A percentile compares a stretch with the other conserved stretches of the same genome.
Conservation (phyloP, 2,329 filamentous ascomycete genomes). For the Botryotinia calthae region DNA sequence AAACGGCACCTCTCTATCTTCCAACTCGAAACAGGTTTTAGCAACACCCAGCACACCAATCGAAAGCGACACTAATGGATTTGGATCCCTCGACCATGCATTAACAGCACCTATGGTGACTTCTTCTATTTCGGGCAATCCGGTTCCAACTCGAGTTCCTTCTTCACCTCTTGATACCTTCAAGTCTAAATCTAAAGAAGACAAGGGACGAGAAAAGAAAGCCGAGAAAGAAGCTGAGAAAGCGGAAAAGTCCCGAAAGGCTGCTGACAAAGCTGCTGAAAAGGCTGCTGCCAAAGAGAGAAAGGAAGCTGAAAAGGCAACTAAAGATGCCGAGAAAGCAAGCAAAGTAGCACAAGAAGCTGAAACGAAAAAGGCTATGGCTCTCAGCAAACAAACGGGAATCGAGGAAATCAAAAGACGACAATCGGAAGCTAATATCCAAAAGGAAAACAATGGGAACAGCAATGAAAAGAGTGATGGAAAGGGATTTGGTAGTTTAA, state of each 20-base stretch:
- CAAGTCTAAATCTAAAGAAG: conserved; percentile 52
- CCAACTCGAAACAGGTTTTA: conserved; percentile 48
- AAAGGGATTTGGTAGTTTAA: conserved; percentile 41
- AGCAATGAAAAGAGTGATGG: conserved; percentile 26
- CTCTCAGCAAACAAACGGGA: conserved; percentile 15
- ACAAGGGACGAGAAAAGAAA: conserved; percentile 66
- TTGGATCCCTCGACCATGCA: conserved; percentile 63
- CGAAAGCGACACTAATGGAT: conserved; percentile 49
- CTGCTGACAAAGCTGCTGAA: conserved; percentile 43
- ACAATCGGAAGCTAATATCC: conserved; percentile 7
- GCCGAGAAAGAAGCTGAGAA: conserved; percentile 56
- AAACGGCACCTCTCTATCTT: conserved; percentile 43
- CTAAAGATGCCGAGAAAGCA: conserved; percentile 9
- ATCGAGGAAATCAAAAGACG: not conserved
- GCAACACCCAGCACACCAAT: conserved; percentile 49
- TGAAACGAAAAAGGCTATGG: conserved; percentile 13
- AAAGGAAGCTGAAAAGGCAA: conserved; percentile 17
- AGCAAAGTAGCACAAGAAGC: conserved; percentile 13
- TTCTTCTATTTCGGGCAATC: conserved; percentile 28
- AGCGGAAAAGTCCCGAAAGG: conserved; percentile 44
- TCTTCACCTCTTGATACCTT: conserved; percentile 34
- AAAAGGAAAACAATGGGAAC: conserved; percentile 22
- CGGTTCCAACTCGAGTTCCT: conserved; percentile 38
- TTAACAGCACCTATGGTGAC: conserved; percentile 56
- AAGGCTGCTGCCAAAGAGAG: conserved; percentile 35